These are phyloP conservation scores for Ogataea saltuana DNA, from an alignment of 805 yeast genomes.

Conservation along the genomic window DNA sequence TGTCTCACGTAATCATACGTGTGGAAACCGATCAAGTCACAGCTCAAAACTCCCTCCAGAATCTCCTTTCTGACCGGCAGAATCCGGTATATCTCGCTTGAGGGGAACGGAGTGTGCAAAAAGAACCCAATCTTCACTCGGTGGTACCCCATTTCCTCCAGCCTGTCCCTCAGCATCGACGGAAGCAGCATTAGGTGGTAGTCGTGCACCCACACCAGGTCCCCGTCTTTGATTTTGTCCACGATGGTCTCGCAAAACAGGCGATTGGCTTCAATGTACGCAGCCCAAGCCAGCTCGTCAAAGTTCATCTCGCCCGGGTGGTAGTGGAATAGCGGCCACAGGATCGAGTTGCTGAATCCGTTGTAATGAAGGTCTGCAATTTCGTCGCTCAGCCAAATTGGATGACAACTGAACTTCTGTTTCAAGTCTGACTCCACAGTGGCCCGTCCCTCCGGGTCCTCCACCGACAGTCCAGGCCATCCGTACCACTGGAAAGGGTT, in stretches of 20 bases:
- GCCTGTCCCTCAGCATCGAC: slow-evolving; percentile 70
- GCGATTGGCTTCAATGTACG: slow-evolving; percentile 89
- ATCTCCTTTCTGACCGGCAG: slow-evolving; percentile 94
- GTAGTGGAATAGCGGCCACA: slow-evolving; percentile 98
- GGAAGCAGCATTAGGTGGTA: slow-evolving; percentile 96
- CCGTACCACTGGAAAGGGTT: slow-evolving; percentile 96
- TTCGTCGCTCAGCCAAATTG: slow-evolving; percentile 83
- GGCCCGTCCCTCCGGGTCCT: slow-evolving; percentile 63
- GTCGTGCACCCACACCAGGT: slow-evolving; percentile 96
- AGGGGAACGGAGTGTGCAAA: slow-evolving; percentile 97
- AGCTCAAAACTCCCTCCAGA: slow-evolving; percentile 84
- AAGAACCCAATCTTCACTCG: slow-evolving; percentile 87
- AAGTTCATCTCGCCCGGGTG: slow-evolving; percentile 99
- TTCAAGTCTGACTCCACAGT: slow-evolving; percentile 68
- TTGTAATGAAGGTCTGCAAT: slow-evolving; percentile 95
- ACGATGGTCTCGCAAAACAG: slow-evolving; percentile 77
- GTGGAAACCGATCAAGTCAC: slow-evolving; percentile 96
- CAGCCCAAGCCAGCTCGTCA: slow-evolving; percentile 97
- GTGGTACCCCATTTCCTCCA: slow-evolving; percentile 44
- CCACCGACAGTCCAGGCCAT: slow-evolving; percentile 94
- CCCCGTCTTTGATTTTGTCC: slow-evolving; percentile 71
- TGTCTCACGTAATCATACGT: slow-evolving; percentile 99
- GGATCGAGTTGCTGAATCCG: slow-evolving; percentile 90
- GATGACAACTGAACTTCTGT: slow-evolving; percentile 83
- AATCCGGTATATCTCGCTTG: slow-evolving; percentile 92